Conservation (phyloP, 345 rosid species). For the Aurinia saxatilis region DNA sequence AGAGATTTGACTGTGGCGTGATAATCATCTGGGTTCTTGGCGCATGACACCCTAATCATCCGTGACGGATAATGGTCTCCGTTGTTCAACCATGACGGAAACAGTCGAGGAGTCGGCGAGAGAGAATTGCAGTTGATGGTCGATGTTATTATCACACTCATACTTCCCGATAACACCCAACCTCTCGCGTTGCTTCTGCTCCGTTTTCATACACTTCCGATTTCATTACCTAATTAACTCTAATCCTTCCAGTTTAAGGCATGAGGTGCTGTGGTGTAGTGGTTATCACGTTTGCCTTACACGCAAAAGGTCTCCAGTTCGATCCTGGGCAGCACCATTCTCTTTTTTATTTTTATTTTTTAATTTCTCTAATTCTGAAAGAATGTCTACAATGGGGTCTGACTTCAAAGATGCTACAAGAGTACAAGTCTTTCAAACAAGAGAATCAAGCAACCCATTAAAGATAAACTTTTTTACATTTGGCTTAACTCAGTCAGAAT, state of each 20-base stretch:
- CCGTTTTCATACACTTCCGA: background rate
- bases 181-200: background rate
- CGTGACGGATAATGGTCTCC: conserved; percentile 8
- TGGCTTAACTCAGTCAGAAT: background rate
- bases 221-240: too few relatives aligned
- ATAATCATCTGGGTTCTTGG: conserved; percentile 64
- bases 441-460: too few relatives aligned
- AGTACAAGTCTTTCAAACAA: too few relatives aligned
- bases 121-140: conserved; percentile 23
- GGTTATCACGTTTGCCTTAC: conserved; percentile 32
- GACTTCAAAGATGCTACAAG: too few relatives aligned
- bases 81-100: background rate
- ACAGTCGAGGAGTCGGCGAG: conserved; percentile 21
- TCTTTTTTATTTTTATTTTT: background rate
- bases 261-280: conserved; percentile 29
- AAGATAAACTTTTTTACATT: background rate
- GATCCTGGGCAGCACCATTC: conserved; percentile 25
- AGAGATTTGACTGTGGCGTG: conserved; percentile 78
- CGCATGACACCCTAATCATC: conserved; percentile 26
- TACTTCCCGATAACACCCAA: conserved; percentile 10
- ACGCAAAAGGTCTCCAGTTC: conserved; percentile 26
- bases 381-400: too few relatives aligned
- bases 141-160: conserved; percentile 27
- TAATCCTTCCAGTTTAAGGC: background rate
- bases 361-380: too few relatives aligned